Evolutionary conservation across 2,329 filamentous ascomycete species (phyloP).

Genomic region (Botrytis hyacinthi): DNA sequence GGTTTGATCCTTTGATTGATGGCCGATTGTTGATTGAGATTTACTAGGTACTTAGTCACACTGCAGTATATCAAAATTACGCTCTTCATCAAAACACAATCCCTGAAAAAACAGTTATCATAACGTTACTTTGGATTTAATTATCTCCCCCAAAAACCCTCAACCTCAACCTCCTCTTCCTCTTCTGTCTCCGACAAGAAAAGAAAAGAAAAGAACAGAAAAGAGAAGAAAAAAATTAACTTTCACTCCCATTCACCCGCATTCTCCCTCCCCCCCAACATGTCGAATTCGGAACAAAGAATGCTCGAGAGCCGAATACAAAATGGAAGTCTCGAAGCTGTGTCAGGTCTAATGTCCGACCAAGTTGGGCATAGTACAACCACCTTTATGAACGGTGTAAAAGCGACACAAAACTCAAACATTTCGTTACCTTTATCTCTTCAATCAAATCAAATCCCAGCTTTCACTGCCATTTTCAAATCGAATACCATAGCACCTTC

Average conservation of each 20-base stretch:
- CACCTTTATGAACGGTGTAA: slow-evolving; percentile 1
- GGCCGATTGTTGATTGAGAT: background rate
- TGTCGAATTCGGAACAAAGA: slow-evolving; percentile 15
- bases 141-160: background rate
- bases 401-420: slow-evolving; percentile 5
- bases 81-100: background rate
- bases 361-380: background rate
- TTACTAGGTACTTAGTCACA: background rate
- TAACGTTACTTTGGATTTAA: background rate
- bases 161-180: background rate
- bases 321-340: slow-evolving; percentile 14
- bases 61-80: slow-evolving; percentile 3
- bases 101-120: background rate
- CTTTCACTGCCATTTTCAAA: slow-evolving; percentile 35
- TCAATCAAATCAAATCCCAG: slow-evolving; percentile 13
- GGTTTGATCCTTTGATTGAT: background rate
- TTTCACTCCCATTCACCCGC: background rate
- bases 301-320: slow-evolving; percentile 5
- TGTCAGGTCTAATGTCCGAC: slow-evolving; percentile 1
- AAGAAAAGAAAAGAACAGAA: too few species aligned
- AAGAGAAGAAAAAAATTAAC: background rate
- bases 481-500: slow-evolving; percentile 45
- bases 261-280: background rate
- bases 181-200: background rate
- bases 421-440: slow-evolving; percentile 1